A percentile compares a stretch with the other conserved stretches of the same genome.
These are phyloP conservation scores for Phytophthora tentaculata DNA, from an alignment of 352 stramenopile species.

Conservation along the genomic window DNA sequence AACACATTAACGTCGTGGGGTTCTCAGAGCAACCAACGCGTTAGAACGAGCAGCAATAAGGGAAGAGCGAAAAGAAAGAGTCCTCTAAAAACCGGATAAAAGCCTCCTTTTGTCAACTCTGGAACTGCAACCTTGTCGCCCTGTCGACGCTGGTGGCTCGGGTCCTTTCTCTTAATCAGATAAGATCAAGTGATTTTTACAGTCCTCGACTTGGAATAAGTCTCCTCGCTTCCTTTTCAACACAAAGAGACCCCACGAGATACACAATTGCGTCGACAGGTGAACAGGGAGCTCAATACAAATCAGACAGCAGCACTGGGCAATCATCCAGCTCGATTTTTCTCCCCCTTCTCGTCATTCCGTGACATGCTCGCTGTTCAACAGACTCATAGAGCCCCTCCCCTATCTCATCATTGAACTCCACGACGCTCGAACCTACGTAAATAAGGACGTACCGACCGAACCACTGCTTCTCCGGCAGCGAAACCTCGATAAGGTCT, in stretches of 20 bases:
- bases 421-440: neutral
- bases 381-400: conserved; percentile 5
- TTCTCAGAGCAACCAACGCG: conserved; percentile 45
- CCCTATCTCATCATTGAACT: conserved; percentile 56
- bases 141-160: conserved; percentile 12
- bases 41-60: conserved; percentile 8
- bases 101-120: neutral
- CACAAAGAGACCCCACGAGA: conserved; percentile 28
- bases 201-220: conserved; percentile 55
- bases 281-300: conserved; percentile 40
- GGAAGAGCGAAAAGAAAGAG: conserved; percentile 19
- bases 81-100: neutral
- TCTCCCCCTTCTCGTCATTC: conserved; percentile 2
- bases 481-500: conserved; percentile 66
- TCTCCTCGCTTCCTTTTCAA: conserved; percentile 60
- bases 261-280: conserved; percentile 1
- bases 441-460: conserved; percentile 53
- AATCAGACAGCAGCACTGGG: conserved; percentile 5
- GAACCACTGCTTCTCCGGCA: conserved; percentile 91
- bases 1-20: conserved; percentile 11
- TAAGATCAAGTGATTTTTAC: conserved; percentile 92
- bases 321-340: neutral
- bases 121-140: conserved; percentile 29
- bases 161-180: conserved; percentile 40
- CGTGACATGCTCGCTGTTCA: conserved; percentile 11